Evolutionary conservation across 352 stramenopile species (phyloP), one percentile per base, ranked within the genome.

Genomic region (Pythium folliculosum): DNA sequence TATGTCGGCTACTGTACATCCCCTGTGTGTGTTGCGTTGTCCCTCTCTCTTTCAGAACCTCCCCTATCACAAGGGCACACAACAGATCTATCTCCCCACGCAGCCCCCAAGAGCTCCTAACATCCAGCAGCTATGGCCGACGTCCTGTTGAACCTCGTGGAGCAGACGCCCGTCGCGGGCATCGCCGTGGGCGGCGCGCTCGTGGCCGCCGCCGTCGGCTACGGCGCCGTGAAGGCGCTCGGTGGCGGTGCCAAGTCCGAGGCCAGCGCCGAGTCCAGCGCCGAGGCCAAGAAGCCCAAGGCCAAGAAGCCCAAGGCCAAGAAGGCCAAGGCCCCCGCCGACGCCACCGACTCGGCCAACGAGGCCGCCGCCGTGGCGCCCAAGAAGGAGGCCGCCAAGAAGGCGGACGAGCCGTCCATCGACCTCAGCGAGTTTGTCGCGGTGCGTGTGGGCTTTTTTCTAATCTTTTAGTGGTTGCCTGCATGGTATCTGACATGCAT

Each of bases 401-500:
- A 47, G 40, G 77, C 40, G n/a, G 54, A 60, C 12, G 60, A 60
- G 54, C 48, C 77, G 6, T 55, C 76, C 25, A 88, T 91, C 55
- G 88, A 91, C 71, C 77, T 91, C 23, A 79, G 86, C 44, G 81
- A 91, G 55, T 91, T 90, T 62, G 83, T 91, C 35, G 71, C 61
- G 72, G 72, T 63, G 38, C 23, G 48, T 67, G 8, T 64, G 6
- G 32, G 22, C 2, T 37, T 64, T 57, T 55, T n/a, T n/a, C n/a
- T n/a, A n/a, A n/a, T n/a, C n/a, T n/a, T 43, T 32, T 32, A 5
- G 27, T 6, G 27, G 27, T 2, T 5, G 27, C 5, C 27, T 32
- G 3, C 27, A 32, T 57, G 19, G 16, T 21, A 13, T 48, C 51
- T 37, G 49, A 57, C 51, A n/a, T 21, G 40, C 12, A 47, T 30